Percentiles rank a stretch among this genome's conserved stretches.
Conservation (phyloP, 257 asterid species). For the Ajuga chamaepitys region DNA sequence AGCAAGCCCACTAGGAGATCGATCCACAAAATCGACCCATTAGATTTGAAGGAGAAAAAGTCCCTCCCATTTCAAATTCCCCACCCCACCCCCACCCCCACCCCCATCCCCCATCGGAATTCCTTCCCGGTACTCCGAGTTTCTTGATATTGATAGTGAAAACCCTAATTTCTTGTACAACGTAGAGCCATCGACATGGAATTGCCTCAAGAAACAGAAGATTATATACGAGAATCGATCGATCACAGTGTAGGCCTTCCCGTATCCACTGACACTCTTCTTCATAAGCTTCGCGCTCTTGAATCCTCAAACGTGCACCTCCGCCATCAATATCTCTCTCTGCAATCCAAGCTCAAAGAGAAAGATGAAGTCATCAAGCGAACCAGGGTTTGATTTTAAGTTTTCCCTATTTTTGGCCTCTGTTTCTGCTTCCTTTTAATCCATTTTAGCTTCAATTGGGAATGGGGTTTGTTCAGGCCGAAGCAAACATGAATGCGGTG, state of each 20-base stretch:
- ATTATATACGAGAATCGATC: conserved; percentile 73
- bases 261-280: conserved; percentile 51
- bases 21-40: too few species aligned
- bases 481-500: conserved; percentile 79
- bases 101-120: too few species aligned
- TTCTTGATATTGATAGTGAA: neutral
- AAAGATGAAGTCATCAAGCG: conserved; percentile 62
- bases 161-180: neutral
- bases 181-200: conserved; percentile 37
- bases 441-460: neutral
- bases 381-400: conserved; percentile 48
- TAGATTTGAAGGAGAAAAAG: too few species aligned
- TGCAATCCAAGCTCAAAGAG: conserved; percentile 61
- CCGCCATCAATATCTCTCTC: conserved; percentile 40
- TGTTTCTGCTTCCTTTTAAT: neutral
- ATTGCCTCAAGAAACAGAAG: conserved; percentile 65
- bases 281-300: conserved; percentile 57
- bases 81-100: too few species aligned
- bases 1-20: too few species aligned
- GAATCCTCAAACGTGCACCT: conserved; percentile 48
- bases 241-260: conserved; percentile 67
- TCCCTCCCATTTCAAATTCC: too few species aligned
- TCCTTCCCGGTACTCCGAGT: too few species aligned
- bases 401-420: too few species aligned
- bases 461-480: conserved; percentile 41